Evolutionary conservation across 495 filamentous ascomycete species (phyloP), one percentile per base, ranked within the genome.

Genomic region (Podospora bellae-mahoneyi): DNA sequence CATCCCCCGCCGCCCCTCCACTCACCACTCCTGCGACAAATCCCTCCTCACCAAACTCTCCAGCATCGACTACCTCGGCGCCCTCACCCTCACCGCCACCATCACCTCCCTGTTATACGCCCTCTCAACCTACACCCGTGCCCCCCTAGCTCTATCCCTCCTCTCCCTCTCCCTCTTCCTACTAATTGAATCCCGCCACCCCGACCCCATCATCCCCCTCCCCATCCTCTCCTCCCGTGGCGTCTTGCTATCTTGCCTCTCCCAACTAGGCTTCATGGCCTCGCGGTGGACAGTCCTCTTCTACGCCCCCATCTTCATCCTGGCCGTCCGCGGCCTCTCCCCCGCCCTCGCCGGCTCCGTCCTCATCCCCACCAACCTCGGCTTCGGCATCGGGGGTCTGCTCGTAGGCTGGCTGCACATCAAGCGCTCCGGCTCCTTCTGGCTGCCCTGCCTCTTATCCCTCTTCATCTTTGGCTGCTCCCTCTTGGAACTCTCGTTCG

Each of bases 221-320:
- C 57, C 79, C 4, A 78, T 93, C 10, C 81, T 93, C 53, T 79
- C 79, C 48, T 87, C 86, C 60, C 85, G 88, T 18, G 87, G 86
- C 32, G 87, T 89, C 2, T 76, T 92, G 2, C 73, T 92, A 13
- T 89, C 88, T 10, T 93, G 90, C 71, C 62, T 92, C 18, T 82
- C 87, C 1, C 90, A 90, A 54, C 81, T 91, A 0, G 84, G 86
- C 30, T 84, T 91, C 72, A 93, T 93, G 90, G 86, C 90, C 76
- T 83, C 89, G 5, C 88, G 91, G 55, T 93, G 90, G 90, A 79
- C 82, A 4, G 83, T 93, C n/a, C 79, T 94, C 6, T 93, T 92
- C 77, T 93, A 90, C 79, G 83, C 87, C 0, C 91, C 91, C 0
- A 85, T 90, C 32, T 92, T 91, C 71, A 87, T 89, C 5, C 85